phyloP scores from a whole-genome alignment of 2,329 filamentous ascomycete species.

The Fusarium incarnatum region DNA sequence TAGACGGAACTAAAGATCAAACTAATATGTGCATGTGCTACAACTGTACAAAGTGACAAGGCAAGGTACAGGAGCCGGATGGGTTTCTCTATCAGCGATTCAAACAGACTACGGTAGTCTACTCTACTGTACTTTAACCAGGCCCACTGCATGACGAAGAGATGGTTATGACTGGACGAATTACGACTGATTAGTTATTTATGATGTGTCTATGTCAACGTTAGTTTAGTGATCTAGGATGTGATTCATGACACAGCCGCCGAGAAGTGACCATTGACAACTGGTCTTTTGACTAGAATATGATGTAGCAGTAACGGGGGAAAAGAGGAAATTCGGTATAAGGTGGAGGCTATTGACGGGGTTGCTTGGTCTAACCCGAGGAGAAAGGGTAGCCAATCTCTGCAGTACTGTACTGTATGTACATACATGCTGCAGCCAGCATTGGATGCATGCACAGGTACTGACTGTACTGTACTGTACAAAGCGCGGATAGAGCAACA shows the following conservation, averaged over 20 bases:
- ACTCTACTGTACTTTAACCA: background rate
- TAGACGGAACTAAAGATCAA: background rate
- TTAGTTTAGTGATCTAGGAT: background rate
- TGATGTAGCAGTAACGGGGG: too few relatives aligned
- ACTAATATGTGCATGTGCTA: background rate
- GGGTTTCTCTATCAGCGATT: background rate
- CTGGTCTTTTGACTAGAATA: background rate
- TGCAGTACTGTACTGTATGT: background rate
- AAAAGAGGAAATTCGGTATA: background rate
- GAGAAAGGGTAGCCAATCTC: background rate
- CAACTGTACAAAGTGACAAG: background rate
- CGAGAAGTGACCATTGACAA: background rate
- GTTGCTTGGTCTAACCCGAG: background rate
- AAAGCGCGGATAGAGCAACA: background rate
- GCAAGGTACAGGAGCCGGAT: background rate
- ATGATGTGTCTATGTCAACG: background rate
- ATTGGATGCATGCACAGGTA: background rate
- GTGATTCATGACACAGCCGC: background rate
- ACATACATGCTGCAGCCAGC: background rate
- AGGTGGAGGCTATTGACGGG: background rate
- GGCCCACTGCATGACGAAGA: background rate
- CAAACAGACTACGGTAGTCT: background rate
- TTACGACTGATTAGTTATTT: background rate
- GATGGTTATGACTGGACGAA: background rate
- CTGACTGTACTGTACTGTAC: background rate